Base-by-base conservation (phyloP, 768 basidiomycete species). In the Lepiota venenata region DNA sequence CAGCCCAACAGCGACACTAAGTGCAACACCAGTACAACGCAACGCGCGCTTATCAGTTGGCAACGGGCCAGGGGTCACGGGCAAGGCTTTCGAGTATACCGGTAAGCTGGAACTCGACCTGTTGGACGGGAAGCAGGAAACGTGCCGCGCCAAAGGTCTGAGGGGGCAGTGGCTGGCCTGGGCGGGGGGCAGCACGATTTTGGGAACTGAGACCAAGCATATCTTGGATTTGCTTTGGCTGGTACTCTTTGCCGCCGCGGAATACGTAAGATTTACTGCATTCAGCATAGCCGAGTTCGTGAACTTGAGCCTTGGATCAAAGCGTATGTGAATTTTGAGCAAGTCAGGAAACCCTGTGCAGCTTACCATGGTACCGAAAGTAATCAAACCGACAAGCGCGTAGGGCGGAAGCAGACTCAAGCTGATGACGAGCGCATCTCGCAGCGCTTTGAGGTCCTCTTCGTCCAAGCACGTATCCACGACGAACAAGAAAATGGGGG, bases 241-340 rank as follows among this genome's bases (percentile, higher is more conserved):
- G 71, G 67, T 99, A 98, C 63, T 99, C 97, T 71, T 98, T 99
- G 11, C 88, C 91, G 41, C 97, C 97, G 22, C 96, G 88, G 85
- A 99, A 99, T 53, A 98, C 97, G 69, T 97, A 98, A 3, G 95
- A 97, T 70, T 98, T 98, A 73, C 84, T 91, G 73, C 95, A 98
- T 67, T 96, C 91, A 2, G 85, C 81, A 63, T 98, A 98, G 29
- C 95, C 94, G 35, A 98, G 88, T 74, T 99, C 97, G 69, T 99
- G 97, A 1, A 99, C 93, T 87, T 96, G 94, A 6, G 96, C 82
- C 96, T 98, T 48, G n/a, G 46, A 18, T 21, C 40, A 11, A 12
- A 27, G 20, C 15, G 22, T 22, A 15, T 58, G 32, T 22, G 38
- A 41, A 46, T 43, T 22, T 1, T 40, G 25, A 7, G 3, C 6